phyloP scores from a whole-genome alignment of 495 filamentous ascomycete species.

The Aspergillus hancockii region DNA sequence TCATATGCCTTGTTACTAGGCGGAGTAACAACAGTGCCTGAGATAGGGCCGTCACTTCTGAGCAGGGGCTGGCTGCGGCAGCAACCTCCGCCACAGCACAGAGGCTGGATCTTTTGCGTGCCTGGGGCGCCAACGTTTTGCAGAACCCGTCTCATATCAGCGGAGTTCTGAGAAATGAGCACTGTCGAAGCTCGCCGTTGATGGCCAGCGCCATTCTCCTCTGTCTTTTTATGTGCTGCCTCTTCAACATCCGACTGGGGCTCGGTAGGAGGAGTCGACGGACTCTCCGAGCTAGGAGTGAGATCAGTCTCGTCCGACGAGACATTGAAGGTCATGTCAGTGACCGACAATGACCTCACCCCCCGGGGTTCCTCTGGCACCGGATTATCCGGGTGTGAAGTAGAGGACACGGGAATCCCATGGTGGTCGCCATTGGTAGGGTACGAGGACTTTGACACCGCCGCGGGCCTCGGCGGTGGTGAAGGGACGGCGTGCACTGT shows the following conservation, averaged over 20 bases:
- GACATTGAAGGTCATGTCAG: slow-evolving; percentile 46
- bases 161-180: slow-evolving; percentile 72
- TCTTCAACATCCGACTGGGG: slow-evolving; percentile 50
- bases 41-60: slow-evolving; percentile 44
- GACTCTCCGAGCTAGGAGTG: slow-evolving; percentile 45
- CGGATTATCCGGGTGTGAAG: slow-evolving; percentile 57
- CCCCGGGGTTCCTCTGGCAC: slow-evolving; percentile 56
- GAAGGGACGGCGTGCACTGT: slow-evolving; percentile 39
- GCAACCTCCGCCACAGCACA: slow-evolving; percentile 93
- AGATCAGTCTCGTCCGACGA: slow-evolving; percentile 35
- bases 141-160: slow-evolving; percentile 69
- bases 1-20: slow-evolving; percentile 85
- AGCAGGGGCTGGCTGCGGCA: slow-evolving; percentile 68
- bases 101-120: slow-evolving; percentile 57
- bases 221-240: slow-evolving; percentile 26
- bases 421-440: slow-evolving; percentile 31
- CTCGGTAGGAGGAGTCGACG: slow-evolving; percentile 56
- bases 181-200: slow-evolving; percentile 76
- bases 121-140: slow-evolving; percentile 43
- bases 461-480: slow-evolving; percentile 30
- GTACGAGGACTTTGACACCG: slow-evolving; percentile 26
- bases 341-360: slow-evolving; percentile 41
- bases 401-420: slow-evolving; percentile 45
- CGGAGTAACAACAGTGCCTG: slow-evolving; percentile 58
- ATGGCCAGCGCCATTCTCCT: slow-evolving; percentile 34